A percentile compares a stretch with the other conserved stretches of the same genome.
These are phyloP conservation scores for Blastobotrys apis DNA, from an alignment of 1,139 yeast genomes.

Conservation along the genomic window DNA sequence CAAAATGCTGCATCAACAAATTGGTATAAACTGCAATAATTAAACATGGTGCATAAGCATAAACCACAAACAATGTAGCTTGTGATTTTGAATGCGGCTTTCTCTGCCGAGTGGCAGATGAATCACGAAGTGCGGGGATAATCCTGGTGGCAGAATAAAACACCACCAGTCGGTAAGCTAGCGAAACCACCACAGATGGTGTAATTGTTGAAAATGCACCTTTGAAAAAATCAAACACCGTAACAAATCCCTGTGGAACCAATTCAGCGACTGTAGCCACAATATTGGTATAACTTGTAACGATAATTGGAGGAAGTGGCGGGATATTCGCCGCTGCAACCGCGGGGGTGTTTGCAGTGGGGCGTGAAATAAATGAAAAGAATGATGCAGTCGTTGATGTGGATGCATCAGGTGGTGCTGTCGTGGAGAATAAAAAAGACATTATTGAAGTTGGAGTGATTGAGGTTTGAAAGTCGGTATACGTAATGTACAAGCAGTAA, in stretches of 20 bases:
- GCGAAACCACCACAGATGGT: slow-evolving; percentile 72
- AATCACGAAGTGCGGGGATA: slow-evolving; percentile 50
- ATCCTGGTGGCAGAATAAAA: slow-evolving; percentile 92
- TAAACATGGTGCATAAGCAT: slow-evolving; percentile 89
- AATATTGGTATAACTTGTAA: slow-evolving; percentile 39
- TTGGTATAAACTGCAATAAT: slow-evolving; percentile 94
- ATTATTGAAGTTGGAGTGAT: slow-evolving; percentile 27
- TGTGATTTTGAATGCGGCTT: slow-evolving; percentile 21
- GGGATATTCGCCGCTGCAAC: slow-evolving; percentile 22
- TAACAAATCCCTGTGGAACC: slow-evolving; percentile 46
- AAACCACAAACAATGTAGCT: slow-evolving; percentile 49
- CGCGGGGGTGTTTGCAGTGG: slow-evolving; percentile 15
- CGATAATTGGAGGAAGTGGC: slow-evolving; percentile 36
- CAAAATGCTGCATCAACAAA: slow-evolving; percentile 82
- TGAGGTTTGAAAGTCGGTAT: slow-evolving; percentile 54
- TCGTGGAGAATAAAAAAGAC: slow-evolving; percentile 23
- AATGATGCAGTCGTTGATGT: slow-evolving; percentile 12
- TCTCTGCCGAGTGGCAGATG: slow-evolving; percentile 5
- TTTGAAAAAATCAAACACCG: slow-evolving; percentile 64
- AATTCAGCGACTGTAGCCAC: slow-evolving; percentile 42
- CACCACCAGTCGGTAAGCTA: slow-evolving; percentile 80
- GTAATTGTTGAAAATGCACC: slow-evolving; percentile 73
- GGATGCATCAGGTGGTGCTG: slow-evolving; percentile 16
- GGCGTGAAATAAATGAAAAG: slow-evolving; percentile 8
- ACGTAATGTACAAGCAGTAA: slow-evolving; percentile 84